Percentiles rank a stretch among this genome's conserved stretches.
These are phyloP conservation scores for Suhomyces anneliseae DNA, from an alignment of 1,139 yeast species.

Conservation along the genomic window DNA sequence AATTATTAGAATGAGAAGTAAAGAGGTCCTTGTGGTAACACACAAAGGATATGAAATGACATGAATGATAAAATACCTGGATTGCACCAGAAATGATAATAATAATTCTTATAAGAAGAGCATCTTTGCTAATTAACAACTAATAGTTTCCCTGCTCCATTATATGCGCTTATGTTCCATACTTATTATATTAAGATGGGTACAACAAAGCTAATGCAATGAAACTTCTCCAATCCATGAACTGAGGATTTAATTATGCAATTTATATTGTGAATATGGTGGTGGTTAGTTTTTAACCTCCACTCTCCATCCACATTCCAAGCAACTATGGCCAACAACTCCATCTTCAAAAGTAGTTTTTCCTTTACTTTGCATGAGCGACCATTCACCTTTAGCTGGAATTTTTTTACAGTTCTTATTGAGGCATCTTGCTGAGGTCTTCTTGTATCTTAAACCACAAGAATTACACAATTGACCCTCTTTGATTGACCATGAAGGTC, in stretches of 20 bases:
- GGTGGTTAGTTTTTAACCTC: conserved; percentile 31
- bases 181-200: conserved; percentile 8
- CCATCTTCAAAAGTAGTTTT: conserved; percentile 44
- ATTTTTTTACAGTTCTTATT: conserved; percentile 75
- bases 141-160: too few relatives aligned
- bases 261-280: neutral
- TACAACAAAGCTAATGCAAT: neutral
- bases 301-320: conserved; percentile 62
- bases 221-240: neutral
- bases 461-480: conserved; percentile 95
- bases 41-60: neutral
- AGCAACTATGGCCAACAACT: conserved; percentile 55
- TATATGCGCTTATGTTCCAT: neutral
- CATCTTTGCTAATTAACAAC: too few relatives aligned
- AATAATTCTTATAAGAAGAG: too few relatives aligned
- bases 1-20: neutral
- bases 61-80: neutral
- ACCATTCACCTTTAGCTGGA: conserved; percentile 96
- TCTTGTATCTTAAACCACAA: conserved; percentile 91
- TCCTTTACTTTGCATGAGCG: conserved; percentile 77
- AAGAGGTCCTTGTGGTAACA: too few relatives aligned
- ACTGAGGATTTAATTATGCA: neutral
- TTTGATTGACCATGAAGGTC: conserved; percentile 90
- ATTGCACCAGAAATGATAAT: too few relatives aligned
- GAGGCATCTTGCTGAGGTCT: conserved; percentile 88